phyloP scores from a whole-genome alignment of 139 green algal genomes.

The Pleodorina starrii region DNA sequence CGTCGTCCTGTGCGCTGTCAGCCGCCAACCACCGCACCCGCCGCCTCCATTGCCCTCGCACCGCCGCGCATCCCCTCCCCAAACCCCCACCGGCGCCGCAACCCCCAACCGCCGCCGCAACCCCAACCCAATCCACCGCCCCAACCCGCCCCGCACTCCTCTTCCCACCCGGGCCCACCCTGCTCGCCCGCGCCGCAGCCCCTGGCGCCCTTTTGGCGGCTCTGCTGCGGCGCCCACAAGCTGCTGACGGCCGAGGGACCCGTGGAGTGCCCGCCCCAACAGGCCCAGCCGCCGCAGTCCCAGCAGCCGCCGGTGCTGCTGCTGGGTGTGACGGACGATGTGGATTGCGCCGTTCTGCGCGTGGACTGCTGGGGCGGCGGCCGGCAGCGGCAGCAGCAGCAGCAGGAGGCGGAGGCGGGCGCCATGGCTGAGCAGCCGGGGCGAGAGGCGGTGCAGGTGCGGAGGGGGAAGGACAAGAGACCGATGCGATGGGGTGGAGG shows the following conservation, averaged over 20 bases:
- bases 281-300: background rate
- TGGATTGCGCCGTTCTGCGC: constrained; percentile 74
- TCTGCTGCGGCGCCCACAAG: constrained; percentile 54
- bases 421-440: background rate
- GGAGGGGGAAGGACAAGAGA: too few relatives aligned
- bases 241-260: constrained; percentile 37
- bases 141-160: too few relatives aligned
- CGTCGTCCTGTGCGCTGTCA: too few relatives aligned
- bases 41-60: too few relatives aligned
- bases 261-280: background rate
- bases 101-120: background rate
- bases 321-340: constrained; percentile 74
- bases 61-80: too few relatives aligned
- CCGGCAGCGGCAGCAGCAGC: background rate
- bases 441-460: background rate
- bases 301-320: background rate
- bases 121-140: background rate
- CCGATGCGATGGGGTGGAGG: too few relatives aligned
- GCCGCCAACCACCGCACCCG: too few relatives aligned
- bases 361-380: constrained; percentile 18
- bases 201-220: constrained; percentile 35
- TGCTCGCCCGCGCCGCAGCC: background rate
- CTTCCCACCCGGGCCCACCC: background rate
- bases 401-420: background rate
- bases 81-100: too few relatives aligned